phyloP scores from a whole-genome alignment of 2,329 filamentous ascomycete genomes.

The Ustulina deusta region DNA sequence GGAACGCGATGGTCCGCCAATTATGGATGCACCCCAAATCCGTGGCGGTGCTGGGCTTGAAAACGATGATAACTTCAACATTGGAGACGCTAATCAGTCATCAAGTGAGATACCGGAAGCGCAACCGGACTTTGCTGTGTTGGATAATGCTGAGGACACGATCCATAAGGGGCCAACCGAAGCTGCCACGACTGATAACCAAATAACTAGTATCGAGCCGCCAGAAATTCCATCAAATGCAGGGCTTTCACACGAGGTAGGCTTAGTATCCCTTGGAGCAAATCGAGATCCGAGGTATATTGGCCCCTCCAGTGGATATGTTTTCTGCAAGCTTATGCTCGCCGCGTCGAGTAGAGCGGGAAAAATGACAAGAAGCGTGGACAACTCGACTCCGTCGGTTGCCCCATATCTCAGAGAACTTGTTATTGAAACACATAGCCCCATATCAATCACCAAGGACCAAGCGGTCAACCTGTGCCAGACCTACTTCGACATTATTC shows the following conservation, averaged over 20 bases:
- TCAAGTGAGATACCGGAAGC: not conserved
- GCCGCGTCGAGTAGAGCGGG: conserved; percentile 50
- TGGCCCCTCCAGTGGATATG: conserved; percentile 67
- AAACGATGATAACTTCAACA: conserved; percentile 34
- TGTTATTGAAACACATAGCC: conserved; percentile 32
- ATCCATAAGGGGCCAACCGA: not conserved
- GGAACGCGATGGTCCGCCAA: conserved; percentile 23
- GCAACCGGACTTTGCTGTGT: conserved; percentile 6
- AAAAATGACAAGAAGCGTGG: conserved; percentile 13
- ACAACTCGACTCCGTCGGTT: conserved; percentile 27
- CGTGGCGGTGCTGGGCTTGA: conserved; percentile 4
- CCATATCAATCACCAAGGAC: conserved; percentile 47
- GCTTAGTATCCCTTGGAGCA: conserved; percentile 62
- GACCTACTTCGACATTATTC: conserved; percentile 62
- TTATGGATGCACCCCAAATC: conserved; percentile 17
- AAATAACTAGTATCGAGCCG: conserved; percentile 1
- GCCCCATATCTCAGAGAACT: conserved; percentile 34
- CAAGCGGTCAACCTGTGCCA: conserved; percentile 57
- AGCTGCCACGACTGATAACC: conserved; percentile 6
- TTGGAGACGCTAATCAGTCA: not conserved
- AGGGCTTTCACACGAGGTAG: conserved; percentile 63
- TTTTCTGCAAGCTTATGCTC: conserved; percentile 63
- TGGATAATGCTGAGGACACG: not conserved
- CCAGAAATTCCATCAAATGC: conserved; percentile 39
- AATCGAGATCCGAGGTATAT: conserved; percentile 64